Base-by-base conservation (phyloP, 2,329 filamentous ascomycete genomes). In the Claviceps spartinae region DNA sequence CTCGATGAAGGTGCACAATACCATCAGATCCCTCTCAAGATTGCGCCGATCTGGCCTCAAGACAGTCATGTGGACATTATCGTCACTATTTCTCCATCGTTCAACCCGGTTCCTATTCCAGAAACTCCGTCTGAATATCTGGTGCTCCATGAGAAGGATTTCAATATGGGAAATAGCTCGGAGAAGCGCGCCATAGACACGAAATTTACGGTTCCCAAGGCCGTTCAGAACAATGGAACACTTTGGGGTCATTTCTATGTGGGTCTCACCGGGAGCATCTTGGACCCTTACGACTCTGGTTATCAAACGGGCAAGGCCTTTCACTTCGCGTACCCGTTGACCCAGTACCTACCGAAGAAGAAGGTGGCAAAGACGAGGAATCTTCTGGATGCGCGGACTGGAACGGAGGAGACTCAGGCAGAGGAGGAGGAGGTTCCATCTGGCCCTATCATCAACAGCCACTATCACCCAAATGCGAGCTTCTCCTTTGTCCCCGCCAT, bases 221-320 rank as follows among this genome's bases (percentile, higher is more conserved):
- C 80, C 43, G 89, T 95, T 0, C 90, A 96, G 73, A 78, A 89
- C 59, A 97, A 97, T 65, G 89, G 88, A 37, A 96, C 91, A 1
- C 77, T 98, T 9, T 96, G 88, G 82, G 91, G 87, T 2, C 93
- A 98, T 67, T 94, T 97, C 68, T 95, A 89, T 61, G 73, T 97
- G 55, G 88, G 82, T 11, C 79, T 95, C 57, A 72, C 82, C 9
- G 91, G 90, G 50, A 79, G 80, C 54, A 75, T 79, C 52, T 72
- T 95, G 36, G 91, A 97, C 62, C 91, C 91, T 2, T 76, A 76
- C 9, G 77, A 80, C 52, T 72, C 81, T 1, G 76, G 75, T 53
- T 98, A 88, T 66, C 86, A 94, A 64, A 71, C 81, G 0, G 76
- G 77, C 8, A 84, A 80, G 54, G 90, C 93, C 2, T 88, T 88